Base-by-base conservation (phyloP, 2,329 filamentous ascomycete genomes). In the Lasiodiplodia citricola region DNA sequence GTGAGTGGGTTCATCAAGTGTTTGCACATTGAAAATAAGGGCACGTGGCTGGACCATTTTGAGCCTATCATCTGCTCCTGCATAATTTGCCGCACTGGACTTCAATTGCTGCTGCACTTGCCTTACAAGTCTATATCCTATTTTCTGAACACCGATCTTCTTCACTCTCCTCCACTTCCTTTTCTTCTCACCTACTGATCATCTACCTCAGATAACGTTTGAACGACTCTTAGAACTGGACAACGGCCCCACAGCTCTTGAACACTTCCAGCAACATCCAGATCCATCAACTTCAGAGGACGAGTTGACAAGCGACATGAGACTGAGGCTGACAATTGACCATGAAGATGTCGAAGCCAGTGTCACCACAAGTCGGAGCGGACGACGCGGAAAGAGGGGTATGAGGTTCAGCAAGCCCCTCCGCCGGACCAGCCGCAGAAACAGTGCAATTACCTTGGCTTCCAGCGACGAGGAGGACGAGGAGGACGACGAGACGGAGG, bases 231-330 rank as follows among this genome's bases (percentile, higher is more conserved):
- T 85, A 14, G 70, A 76, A 2, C 77, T 84, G 35, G 75, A 80
- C 11, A 84, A 86, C 74, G 86, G 86, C 21, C 73, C 77, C 57
- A 77, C 79, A 70, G 83, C 84, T 21, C 76, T 87, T 25, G 74
- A 82, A 44, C 71, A 76, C 18, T 85, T 82, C 72, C 76, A 80
- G 37, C 68, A 73, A 41, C 18, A 51, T 16, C 51, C 58, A n/a
- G 47, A 68, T 21, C 37, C 66, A 47, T 44, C 23, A 21, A 38
- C 25, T 31, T 44, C 52, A 7, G 58, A 62, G 11, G 41, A 67
- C 65, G 65, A 67, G 25, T 41, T 60, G 47, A 54, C 35, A 1
- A 57, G 37, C 55, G 37, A 63, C 37, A 68, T 68, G 66, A 54
- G 41, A 11, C 21, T 68, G 13, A 28, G 25, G 37, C 31, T 64